A percentile compares a stretch with the other conserved stretches of the same genome.
phyloP scores from a whole-genome alignment of 352 stramenopile genomes.

The Phytophthora boehmeriae region DNA sequence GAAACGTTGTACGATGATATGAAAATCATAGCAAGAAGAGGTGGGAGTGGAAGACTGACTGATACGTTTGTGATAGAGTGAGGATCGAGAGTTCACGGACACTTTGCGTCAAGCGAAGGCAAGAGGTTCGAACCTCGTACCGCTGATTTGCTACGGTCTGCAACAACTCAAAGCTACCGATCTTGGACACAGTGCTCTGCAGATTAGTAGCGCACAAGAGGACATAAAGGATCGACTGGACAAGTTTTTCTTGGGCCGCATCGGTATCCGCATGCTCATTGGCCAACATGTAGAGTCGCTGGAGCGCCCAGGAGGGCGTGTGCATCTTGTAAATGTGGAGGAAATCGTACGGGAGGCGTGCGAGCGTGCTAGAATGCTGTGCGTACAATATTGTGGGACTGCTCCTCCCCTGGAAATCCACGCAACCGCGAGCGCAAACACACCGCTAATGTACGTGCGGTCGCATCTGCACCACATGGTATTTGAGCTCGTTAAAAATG shows the following conservation, averaged over 20 bases:
- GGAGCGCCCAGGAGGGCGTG: slow-evolving; percentile 59
- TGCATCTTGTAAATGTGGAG: slow-evolving; percentile 75
- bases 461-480: slow-evolving; percentile 91
- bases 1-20: slow-evolving; percentile 36
- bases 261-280: slow-evolving; percentile 99
- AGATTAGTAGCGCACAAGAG: slow-evolving; percentile 68
- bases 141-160: slow-evolving; percentile 76
- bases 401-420: slow-evolving; percentile 68
- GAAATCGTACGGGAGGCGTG: slow-evolving; percentile 66
- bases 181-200: slow-evolving; percentile 62
- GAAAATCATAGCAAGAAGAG: no score
- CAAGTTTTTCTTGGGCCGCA: slow-evolving; percentile 98
- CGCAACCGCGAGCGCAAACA: slow-evolving; percentile 45
- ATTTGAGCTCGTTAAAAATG: slow-evolving; percentile 99
- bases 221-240: slow-evolving; percentile 91
- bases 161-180: slow-evolving; percentile 72
- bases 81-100: slow-evolving; percentile 73
- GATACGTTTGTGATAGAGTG: slow-evolving; percentile 20
- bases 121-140: slow-evolving; percentile 75
- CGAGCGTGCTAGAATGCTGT: slow-evolving; percentile 59
- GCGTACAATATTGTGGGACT: slow-evolving; percentile 55
- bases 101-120: slow-evolving; percentile 57
- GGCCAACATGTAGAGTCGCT: slow-evolving; percentile 87
- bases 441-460: slow-evolving; percentile 83
- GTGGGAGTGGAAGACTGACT: slow-evolving; percentile 3